Base-by-base conservation (phyloP, 179 eudicot genomes). In the Silene noctiflora region DNA sequence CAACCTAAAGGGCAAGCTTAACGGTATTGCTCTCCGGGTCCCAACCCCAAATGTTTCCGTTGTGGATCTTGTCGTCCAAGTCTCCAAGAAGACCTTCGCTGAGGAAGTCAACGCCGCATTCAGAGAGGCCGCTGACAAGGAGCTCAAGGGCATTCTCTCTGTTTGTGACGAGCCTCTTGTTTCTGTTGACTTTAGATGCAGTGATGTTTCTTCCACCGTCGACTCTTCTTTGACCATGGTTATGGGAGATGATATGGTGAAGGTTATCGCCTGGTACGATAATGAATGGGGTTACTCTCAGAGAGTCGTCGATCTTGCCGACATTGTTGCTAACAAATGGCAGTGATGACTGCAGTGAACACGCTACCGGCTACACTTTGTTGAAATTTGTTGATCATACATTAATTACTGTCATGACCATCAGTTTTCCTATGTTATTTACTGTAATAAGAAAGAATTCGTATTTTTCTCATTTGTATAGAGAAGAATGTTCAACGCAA, bases 261-360 rank as follows among this genome's bases (percentile, higher is more conserved):
- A 95, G 90, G 97, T 95, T 14, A 91, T 95, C 67, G 97, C 99
- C 1, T 95, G 98, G 99, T 93, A 95, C 73, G 99, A 95, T 77
- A 95, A 95, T 67, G 99, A 95, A 75, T 93, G 99, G 97, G 99
- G 99, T 58, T 95, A 93, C 86, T 94, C 98, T 4, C 98, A 94
- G 83, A 88, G 98, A 88, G 98, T 94, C 70, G 98, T 94, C 84
- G 98, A 94, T 91, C 87, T 94, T 67, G 99, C 98, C 21, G 88
- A 95, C 87, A 88, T 95, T 81, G 96, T 91, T 65, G 99, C 99
- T 75, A 85, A 85, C 82, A 87, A 91, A 69, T 95, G 99, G 99
- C 77, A 88, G 85, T 91, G 77, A 90, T 62, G 20, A 48, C 33
- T n/a, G 25, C 19, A 10, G 24, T 0, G 19, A 56, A 24, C 22